phyloP scores from a whole-genome alignment of 2,329 filamentous ascomycete species.

The Fusarium vanettenii region DNA sequence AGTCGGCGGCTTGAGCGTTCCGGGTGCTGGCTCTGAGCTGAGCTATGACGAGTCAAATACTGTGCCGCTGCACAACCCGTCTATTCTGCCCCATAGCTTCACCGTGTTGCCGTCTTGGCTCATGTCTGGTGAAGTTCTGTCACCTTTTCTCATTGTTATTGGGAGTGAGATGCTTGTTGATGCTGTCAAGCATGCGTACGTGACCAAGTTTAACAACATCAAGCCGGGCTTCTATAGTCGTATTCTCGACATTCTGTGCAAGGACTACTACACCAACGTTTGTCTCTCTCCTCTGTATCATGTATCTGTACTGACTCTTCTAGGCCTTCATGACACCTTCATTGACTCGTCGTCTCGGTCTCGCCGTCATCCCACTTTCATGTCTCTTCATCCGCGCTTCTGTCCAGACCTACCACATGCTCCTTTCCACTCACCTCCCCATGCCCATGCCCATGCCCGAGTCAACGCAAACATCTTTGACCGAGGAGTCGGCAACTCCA shows the following conservation, averaged over 20 bases:
- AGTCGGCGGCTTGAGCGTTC: slow-evolving; percentile 82
- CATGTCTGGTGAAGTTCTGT: slow-evolving; percentile 84
- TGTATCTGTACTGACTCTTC: slow-evolving; percentile 20
- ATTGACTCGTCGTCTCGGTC: slow-evolving; percentile 86
- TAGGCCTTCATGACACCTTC: slow-evolving; percentile 92
- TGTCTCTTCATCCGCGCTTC: slow-evolving; percentile 96
- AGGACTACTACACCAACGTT: slow-evolving; percentile 97
- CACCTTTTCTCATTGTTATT: slow-evolving; percentile 92
- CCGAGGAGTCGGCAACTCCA: slow-evolving; percentile 70
- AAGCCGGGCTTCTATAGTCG: slow-evolving; percentile 89
- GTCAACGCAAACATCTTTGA: slow-evolving; percentile 73
- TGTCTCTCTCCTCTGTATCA: slow-evolving; percentile 43
- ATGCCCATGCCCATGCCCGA: slow-evolving; percentile 77
- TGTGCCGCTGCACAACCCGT: slow-evolving; percentile 73
- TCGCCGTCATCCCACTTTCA: slow-evolving; percentile 91
- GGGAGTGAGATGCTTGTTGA: slow-evolving; percentile 98
- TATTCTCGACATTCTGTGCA: slow-evolving; percentile 92
- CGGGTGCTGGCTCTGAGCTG: slow-evolving; percentile 63
- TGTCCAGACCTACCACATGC: slow-evolving; percentile 98
- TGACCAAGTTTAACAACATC: slow-evolving; percentile 98
- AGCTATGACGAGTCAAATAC: slow-evolving; percentile 61
- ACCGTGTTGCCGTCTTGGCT: slow-evolving; percentile 86
- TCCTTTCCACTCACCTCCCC: slow-evolving; percentile 87
- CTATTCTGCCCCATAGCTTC: slow-evolving; percentile 90
- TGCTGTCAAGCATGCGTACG: slow-evolving; percentile 96